Evolutionary conservation across 768 basidiomycete species (phyloP), one percentile per base, ranked within the genome.

Genomic region (Cantharellus cinnabarinus): DNA sequence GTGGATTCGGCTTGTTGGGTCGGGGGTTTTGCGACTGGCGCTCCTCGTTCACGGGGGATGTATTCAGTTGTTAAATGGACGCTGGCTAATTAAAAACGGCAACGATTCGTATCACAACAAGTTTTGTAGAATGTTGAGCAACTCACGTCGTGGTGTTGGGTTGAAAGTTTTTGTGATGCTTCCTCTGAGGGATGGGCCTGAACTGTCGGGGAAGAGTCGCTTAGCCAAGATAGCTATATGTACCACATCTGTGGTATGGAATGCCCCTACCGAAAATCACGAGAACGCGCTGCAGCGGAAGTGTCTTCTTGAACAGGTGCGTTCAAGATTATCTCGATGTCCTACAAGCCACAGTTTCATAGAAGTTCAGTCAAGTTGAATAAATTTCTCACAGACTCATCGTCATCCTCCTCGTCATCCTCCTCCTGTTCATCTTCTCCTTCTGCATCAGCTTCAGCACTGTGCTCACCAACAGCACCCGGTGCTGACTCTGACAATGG

Each of bases 281-380:
- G 70, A 3, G 81, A 83, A 59, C 80, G 81, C 15, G 79, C 69
- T 4, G 80, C 73, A 2, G 80, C 80, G 3, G 10, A 10, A 48
- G 10, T 48, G 20, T 29, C 20, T 29, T 29, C 44, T 29, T 48
- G 44, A 48, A 48, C 44, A 29, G 20, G 20, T 48, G 64, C 63
- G 65, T 94, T 88, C 79, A 89, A 83, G 58, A 94, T 89, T 64
- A 94, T 85, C 73, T 94, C 90, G 62, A 94, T 76, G 67, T 94
- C 82, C 83, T 89, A 34, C 29, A 58, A 14, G 58, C 34, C 66
- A 67, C 15, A 68, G 69, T 4, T 67, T 75, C 76, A 5, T 70
- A 29, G 20, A 29, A 29, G 20, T 29, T 29, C 20, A 29, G 44
- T 48, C 10, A 10, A 10, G 44, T 29, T 48, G 44, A 10, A 48